Evolutionary conservation across 2,329 filamentous ascomycete genomes (phyloP).

Genomic region (Paracorniculantispora psalliotae): DNA sequence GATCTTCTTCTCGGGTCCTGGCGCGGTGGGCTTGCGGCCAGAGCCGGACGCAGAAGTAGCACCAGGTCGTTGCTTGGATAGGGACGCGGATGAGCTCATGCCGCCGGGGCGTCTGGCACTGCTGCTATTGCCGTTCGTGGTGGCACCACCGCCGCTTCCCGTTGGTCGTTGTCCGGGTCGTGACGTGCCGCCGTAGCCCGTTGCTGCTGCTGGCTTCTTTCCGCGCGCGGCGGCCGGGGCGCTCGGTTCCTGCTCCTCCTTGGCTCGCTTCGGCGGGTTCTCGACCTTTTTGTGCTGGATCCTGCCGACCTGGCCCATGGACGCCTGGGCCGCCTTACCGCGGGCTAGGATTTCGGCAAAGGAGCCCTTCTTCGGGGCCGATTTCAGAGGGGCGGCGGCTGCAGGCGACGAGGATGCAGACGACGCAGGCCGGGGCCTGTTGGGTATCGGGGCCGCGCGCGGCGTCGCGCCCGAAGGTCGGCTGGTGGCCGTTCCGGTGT

Average conservation of each 20-base stretch:
- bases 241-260: conserved; percentile 20
- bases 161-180: conserved; percentile 4
- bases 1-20: conserved; percentile 48
- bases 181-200: conserved; percentile 29
- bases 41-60: not conserved
- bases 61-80: not conserved
- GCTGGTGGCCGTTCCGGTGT: conserved; percentile 2
- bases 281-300: conserved; percentile 70
- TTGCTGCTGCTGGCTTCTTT: not conserved
- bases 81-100: not conserved
- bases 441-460: not conserved
- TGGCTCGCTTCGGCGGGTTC: conserved; percentile 21
- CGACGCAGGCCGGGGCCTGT: conserved; percentile 17
- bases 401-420: conserved; percentile 18
- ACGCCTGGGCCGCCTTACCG: conserved; percentile 60
- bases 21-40: conserved; percentile 15
- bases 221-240: not conserved
- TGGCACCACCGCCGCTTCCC: conserved; percentile 22
- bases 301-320: conserved; percentile 58
- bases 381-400: conserved; percentile 37
- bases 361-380: conserved; percentile 63
- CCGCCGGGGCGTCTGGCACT: conserved; percentile 22
- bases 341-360: conserved; percentile 71
- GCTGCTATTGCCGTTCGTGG: conserved; percentile 24
- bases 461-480: not conserved